Evolutionary conservation across 2,329 filamentous ascomycete genomes (phyloP).

Genomic region (Metarhizium sp.): DNA sequence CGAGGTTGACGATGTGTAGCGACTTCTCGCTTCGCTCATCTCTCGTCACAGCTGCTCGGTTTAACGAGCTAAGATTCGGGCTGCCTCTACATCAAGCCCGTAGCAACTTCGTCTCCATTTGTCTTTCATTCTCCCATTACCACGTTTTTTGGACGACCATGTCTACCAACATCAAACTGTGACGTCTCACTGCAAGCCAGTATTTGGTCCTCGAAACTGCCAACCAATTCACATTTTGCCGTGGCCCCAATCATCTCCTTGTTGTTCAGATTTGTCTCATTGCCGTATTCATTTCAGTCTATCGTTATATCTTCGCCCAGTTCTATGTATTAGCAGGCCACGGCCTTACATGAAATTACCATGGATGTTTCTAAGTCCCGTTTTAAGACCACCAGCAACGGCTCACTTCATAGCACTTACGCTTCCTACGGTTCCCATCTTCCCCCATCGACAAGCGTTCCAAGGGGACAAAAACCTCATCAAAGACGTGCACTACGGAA

Average conservation of each 20-base stretch:
- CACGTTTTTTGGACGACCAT: slow-evolving; percentile 8
- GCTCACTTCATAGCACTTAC: slow-evolving; percentile 26
- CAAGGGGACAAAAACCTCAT: slow-evolving; percentile 13
- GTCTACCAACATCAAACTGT: slow-evolving; percentile 7
- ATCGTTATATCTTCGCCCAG: slow-evolving; percentile 4
- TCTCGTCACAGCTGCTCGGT: background rate
- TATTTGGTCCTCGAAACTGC: slow-evolving; percentile 3
- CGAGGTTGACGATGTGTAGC: background rate
- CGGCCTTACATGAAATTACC: slow-evolving; percentile 1
- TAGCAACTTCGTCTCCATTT: slow-evolving; percentile 1
- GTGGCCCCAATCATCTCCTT: slow-evolving; percentile 7
- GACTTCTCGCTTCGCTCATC: background rate
- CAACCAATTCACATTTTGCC: slow-evolving; percentile 2
- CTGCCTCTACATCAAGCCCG: background rate
- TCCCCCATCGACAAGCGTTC: slow-evolving; percentile 8
- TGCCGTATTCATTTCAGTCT: slow-evolving; percentile 4
- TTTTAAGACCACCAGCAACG: slow-evolving; percentile 30
- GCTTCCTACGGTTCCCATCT: slow-evolving; percentile 14
- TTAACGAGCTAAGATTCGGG: background rate
- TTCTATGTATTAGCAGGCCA: background rate
- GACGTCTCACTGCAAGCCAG: slow-evolving; percentile 3
- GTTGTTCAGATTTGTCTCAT: slow-evolving; percentile 6
- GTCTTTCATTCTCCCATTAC: slow-evolving; percentile 4
- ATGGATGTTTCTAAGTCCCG: slow-evolving; percentile 21
- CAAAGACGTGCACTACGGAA: slow-evolving; percentile 31